Evolutionary conservation across 371 early-diverging fungal species (phyloP), one percentile per base, ranked within the genome.

Genomic region (Saksenaea vasiformis): DNA sequence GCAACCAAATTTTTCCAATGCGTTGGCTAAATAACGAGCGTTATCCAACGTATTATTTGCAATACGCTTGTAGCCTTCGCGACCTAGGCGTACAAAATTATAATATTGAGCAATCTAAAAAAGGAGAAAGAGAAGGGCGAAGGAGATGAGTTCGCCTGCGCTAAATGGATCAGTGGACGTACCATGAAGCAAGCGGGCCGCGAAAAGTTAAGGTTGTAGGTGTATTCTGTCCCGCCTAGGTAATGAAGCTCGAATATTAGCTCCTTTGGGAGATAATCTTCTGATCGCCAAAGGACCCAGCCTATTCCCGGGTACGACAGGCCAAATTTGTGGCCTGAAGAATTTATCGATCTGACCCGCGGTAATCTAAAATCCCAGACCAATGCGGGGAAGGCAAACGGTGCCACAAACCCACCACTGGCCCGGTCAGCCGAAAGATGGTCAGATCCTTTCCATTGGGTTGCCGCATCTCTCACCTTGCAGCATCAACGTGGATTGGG

Each of bases 401-500:
- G 91, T 11, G 90, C 91, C 19, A 91, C 78, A 60, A 91, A 88
- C 1, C 88, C 91, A 43, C 90, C 91, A 53, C 82, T 70, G 31
- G 39, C 35, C 56, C 13, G 36, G 35, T 44, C 22, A 62, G 22
- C 51, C 11, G 1, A 28, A 22, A 34, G 11, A n/a, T 51, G 3
- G 22, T 13, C 36, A 39, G 39, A 26, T 56, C 14, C 10, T 34
- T 35, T 37, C 2, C 27, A 43, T 63, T 13, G 36, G 24, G 31
- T 7, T 31, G 7, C 1, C 2, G 24, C 9, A 8, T 60, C 19
- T 37, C 17, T 57, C 65, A 70, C 70, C 70, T 79, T 31, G 91
- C 91, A 7, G 87, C 89, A 66, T 90, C 91, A 26, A 91, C 85
- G 66, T 91, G 91, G 60, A 91, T 87, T 0, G 82, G 85, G 36